Percentiles rank a stretch among this genome's conserved stretches.
Evolutionary conservation across 306 rosid species (phyloP).

Genomic region (Gynostemma pentaphyllum): DNA sequence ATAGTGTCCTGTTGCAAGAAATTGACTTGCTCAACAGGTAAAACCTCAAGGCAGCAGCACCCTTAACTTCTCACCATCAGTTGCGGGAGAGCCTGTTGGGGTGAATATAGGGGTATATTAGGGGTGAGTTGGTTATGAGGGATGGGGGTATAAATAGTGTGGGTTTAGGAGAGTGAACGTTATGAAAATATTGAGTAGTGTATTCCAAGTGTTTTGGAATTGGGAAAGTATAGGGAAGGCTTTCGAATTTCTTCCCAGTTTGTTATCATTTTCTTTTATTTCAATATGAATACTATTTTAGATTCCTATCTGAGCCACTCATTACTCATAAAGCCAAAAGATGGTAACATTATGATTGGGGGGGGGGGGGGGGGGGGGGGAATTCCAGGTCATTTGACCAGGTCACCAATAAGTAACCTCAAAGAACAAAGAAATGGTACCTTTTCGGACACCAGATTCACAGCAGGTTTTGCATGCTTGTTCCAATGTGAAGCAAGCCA

Average conservation of each 20-base stretch:
- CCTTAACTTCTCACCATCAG: background rate
- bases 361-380: no score
- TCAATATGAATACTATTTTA: no score
- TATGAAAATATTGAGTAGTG: no score
- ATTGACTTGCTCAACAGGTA: background rate
- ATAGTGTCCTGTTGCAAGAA: background rate
- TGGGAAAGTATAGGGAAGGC: no score
- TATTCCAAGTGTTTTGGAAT: no score
- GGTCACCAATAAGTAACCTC: background rate
- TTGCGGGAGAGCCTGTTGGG: background rate
- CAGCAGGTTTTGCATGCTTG: conserved; percentile 62
- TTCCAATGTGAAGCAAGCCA: conserved; percentile 91
- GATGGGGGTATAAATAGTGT: no score
- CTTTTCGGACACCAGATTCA: conserved; percentile 47
- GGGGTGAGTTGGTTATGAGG: no score
- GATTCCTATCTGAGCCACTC: no score
- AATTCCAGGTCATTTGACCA: background rate
- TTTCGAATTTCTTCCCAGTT: no score
- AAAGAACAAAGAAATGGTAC: conserved; percentile 16
- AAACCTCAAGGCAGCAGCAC: background rate
- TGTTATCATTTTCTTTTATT: no score
- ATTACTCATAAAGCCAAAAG: background rate
- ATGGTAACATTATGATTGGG: background rate
- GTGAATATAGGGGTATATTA: no score
- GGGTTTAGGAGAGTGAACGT: no score